These are phyloP conservation scores for Didymella arachidicola DNA, from an alignment of 2,329 filamentous ascomycete genomes.

Conservation along the genomic window DNA sequence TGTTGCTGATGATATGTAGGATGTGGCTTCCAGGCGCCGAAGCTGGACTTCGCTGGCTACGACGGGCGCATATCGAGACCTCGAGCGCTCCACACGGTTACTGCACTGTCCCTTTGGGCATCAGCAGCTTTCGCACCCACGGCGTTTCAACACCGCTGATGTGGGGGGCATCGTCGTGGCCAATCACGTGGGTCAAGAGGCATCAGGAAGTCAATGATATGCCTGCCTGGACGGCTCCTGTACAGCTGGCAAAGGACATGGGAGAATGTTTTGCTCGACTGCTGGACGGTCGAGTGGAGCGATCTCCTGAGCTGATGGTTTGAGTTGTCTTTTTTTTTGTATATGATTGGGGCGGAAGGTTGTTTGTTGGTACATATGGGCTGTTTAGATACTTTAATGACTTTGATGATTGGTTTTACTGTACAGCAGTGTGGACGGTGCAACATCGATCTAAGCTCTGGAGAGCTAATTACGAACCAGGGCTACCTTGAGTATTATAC, in stretches of 20 bases:
- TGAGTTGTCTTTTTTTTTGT: neutral
- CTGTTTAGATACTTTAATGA: neutral
- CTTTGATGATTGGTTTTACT: neutral
- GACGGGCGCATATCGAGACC: conserved; percentile 45
- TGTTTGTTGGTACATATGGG: neutral
- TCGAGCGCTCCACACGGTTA: conserved; percentile 27
- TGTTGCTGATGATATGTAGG: conserved; percentile 4
- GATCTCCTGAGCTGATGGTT: conserved; percentile 2
- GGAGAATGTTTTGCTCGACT: conserved; percentile 50
- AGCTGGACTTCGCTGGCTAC: conserved; percentile 53
- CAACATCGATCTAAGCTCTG: no score
- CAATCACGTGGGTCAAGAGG: conserved; percentile 49
- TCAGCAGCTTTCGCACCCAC: conserved; percentile 48
- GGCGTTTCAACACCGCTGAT: conserved; percentile 41
- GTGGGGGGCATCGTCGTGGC: conserved; percentile 51
- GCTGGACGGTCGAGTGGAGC: conserved; percentile 24
- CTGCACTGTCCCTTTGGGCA: conserved; percentile 48
- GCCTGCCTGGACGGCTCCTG: conserved; percentile 53
- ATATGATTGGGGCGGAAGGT: neutral
- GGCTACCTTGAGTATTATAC: no score
- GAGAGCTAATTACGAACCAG: no score
- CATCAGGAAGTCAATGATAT: conserved; percentile 45
- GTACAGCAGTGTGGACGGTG: no score
- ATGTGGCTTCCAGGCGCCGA: conserved; percentile 26
- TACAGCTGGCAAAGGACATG: conserved; percentile 52